Evolutionary conservation across 768 basidiomycete genomes (phyloP).

Genomic region (Rhizopogon roseolus): DNA sequence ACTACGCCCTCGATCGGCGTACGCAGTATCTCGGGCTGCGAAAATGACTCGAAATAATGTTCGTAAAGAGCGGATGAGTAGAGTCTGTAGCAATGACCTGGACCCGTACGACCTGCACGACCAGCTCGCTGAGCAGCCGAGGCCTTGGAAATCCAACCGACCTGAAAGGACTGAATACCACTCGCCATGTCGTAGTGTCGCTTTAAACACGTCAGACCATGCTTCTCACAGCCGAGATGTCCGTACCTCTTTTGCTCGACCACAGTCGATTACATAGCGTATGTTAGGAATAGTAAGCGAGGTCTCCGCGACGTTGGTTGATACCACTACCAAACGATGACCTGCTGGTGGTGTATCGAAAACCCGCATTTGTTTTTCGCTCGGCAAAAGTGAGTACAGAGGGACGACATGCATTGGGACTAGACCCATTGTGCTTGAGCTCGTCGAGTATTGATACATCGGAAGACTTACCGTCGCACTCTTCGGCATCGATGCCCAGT

Average conservation of each 20-base stretch:
- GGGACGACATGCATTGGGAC: slow-evolving; percentile 94
- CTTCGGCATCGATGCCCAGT: slow-evolving; percentile 57
- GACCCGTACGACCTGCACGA: slow-evolving; percentile 95
- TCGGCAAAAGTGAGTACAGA: slow-evolving; percentile 87
- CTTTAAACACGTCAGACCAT: slow-evolving; percentile 30
- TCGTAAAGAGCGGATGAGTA: slow-evolving; percentile 96
- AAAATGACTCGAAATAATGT: slow-evolving; percentile 84
- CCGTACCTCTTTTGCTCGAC: slow-evolving; percentile 86
- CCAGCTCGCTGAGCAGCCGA: slow-evolving; percentile 93
- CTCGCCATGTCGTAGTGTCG: slow-evolving; percentile 76
- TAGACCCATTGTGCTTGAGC: slow-evolving; percentile 24
- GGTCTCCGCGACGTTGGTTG: slow-evolving; percentile 96
- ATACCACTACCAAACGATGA: slow-evolving; percentile 84
- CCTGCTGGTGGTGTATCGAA: slow-evolving; percentile 82
- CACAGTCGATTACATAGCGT: slow-evolving; percentile 96
- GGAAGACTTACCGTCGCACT: slow-evolving; percentile 53
- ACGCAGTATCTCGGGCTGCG: slow-evolving; percentile 87
- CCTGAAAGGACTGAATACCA: slow-evolving; percentile 88
- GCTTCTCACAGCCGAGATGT: not conserved
- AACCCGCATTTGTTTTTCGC: slow-evolving; percentile 92
- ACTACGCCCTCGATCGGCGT: slow-evolving; percentile 97
- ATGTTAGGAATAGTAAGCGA: slow-evolving; percentile 96
- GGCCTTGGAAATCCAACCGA: slow-evolving; percentile 93
- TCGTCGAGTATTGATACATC: slow-evolving; percentile 1
- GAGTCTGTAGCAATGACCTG: slow-evolving; percentile 96